These are phyloP conservation scores for Candida rishiriensis DNA, from an alignment of 805 yeast species.

Conservation along the genomic window DNA sequence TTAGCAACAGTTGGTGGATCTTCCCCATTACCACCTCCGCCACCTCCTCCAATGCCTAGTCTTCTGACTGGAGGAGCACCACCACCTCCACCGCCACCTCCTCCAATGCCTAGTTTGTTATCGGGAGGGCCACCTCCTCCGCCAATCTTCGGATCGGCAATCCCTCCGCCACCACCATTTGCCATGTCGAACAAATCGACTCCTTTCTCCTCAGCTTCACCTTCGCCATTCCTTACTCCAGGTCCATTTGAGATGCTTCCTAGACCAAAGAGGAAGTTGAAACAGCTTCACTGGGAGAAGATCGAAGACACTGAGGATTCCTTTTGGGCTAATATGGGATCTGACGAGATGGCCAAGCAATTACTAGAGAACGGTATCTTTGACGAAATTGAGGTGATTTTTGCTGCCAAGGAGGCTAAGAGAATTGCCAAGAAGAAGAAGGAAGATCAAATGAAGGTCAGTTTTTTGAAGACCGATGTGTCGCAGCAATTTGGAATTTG, in stretches of 20 bases:
- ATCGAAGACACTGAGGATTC: constrained; percentile 80
- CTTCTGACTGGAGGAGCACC: constrained; percentile 8
- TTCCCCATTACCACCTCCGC: constrained; percentile 35
- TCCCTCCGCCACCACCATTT: constrained; percentile 31
- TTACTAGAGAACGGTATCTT: constrained; percentile 74
- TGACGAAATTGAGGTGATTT: constrained; percentile 77
- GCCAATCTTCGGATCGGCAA: constrained; percentile 11
- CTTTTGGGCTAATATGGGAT: constrained; percentile 73
- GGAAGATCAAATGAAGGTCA: constrained; percentile 48
- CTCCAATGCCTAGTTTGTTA: constrained; percentile 7
- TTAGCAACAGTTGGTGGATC: constrained; percentile 10
- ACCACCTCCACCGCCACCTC: constrained; percentile 24
- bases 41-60: constrained; percentile 18
- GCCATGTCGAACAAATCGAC: constrained; percentile 20
- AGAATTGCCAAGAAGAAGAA: constrained; percentile 43
- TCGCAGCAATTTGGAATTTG: constrained; percentile 96
- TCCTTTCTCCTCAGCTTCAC: constrained; percentile 6
- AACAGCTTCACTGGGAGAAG: constrained; percentile 97
- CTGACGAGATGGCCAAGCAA: constrained; percentile 54
- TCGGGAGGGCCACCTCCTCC: constrained; percentile 22
- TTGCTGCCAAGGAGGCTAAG: constrained; percentile 75
- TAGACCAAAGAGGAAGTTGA: constrained; percentile 71
- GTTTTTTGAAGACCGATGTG: constrained; percentile 75
- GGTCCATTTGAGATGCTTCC: constrained; percentile 49
- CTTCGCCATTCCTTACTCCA: constrained; percentile 23